phyloP scores from a whole-genome alignment of 352 stramenopile species.

The Globisporangium yorkense region DNA sequence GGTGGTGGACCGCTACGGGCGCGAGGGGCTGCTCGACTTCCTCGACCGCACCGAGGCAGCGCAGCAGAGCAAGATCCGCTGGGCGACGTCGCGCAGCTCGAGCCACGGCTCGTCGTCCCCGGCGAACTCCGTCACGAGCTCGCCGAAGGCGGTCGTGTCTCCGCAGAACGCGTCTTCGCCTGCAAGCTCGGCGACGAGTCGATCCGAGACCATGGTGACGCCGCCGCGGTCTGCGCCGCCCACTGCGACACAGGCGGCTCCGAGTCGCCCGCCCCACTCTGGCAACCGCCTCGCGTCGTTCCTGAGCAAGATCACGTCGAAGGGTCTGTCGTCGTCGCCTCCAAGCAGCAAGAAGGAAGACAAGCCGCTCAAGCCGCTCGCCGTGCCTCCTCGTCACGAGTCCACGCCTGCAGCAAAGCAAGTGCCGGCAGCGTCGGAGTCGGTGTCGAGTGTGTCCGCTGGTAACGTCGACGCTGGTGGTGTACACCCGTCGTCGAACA shows the following conservation, averaged over 20 bases:
- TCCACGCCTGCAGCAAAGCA: not conserved
- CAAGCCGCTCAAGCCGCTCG: constrained; percentile 1
- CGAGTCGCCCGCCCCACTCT: constrained; percentile 12
- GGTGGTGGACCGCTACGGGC: constrained; percentile 44
- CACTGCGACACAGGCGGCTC: not conserved
- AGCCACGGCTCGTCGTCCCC: constrained; percentile 22
- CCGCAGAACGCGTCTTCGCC: not conserved
- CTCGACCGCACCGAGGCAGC: constrained; percentile 25
- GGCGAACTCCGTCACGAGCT: constrained; percentile 12
- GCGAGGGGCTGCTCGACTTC: constrained; percentile 42
- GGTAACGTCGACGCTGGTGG: not conserved
- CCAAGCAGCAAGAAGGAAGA: constrained; percentile 2
- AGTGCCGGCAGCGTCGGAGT: not conserved
- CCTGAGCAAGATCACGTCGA: constrained; percentile 20
- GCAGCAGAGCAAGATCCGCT: constrained; percentile 21
- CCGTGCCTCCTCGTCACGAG: not conserved
- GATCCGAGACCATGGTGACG: not conserved
- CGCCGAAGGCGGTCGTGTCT: constrained; percentile 14
- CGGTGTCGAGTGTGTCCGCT: not conserved
- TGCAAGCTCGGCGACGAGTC: not conserved
- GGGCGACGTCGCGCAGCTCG: constrained; percentile 11
- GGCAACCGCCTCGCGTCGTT: constrained; percentile 29
- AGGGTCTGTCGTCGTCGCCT: not conserved
- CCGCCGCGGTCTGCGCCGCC: not conserved
- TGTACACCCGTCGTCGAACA: constrained; percentile 4